Evolutionary conservation across 2,329 filamentous ascomycete genomes (phyloP), one percentile per base, ranked within the genome.

Genomic region (Trichoderma arundinaceum): DNA sequence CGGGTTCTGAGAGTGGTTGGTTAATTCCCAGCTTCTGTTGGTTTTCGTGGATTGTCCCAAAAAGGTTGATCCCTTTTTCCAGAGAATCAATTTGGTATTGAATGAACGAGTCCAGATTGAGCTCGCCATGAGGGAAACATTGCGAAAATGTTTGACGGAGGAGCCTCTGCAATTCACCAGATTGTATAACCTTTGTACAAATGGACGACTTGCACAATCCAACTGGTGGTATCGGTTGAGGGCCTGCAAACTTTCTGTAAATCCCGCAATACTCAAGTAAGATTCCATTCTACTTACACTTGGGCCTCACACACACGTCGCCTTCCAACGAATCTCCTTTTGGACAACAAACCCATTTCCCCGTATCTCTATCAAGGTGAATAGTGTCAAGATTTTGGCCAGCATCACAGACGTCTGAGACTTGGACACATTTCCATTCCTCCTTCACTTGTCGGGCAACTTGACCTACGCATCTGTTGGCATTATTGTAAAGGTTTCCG

Each of bases 361-460:
- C 60, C 2, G 28, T 63, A 10, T 63, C 60, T 12, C 28, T 7
- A 56, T 63, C 39, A 1, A n/a, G 13, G n/a, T 63, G 60, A n/a
- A 63, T 28, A 12, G 60, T 63, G 2, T 1, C 15, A 7, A 32
- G 7, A 7, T 63, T 39, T 8, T 63, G 49, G n/a, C 51, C 8
- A 3, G 22, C 38, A 13, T 17, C 19, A n/a, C 60, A 63, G 15
- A 63, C 28, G 3, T 63, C 60, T 0, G 49, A 63, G 7, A 48
- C 33, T 19, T 56, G 39, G 41, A 48, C 60, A 15, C 60, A 63
- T 28, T 63, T 63, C 60, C 60, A 63, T 1, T 7, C 13, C 22
- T 49, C 60, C 22, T 56, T 63, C 3, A 63, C 49, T n/a, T 46
- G 22, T 4, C 54, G 60, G 7, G 60, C 49, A n/a, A 63, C 10